These are phyloP conservation scores for Hypocrella siamensis DNA, from an alignment of 2,329 filamentous ascomycete genomes.

Conservation along the genomic window DNA sequence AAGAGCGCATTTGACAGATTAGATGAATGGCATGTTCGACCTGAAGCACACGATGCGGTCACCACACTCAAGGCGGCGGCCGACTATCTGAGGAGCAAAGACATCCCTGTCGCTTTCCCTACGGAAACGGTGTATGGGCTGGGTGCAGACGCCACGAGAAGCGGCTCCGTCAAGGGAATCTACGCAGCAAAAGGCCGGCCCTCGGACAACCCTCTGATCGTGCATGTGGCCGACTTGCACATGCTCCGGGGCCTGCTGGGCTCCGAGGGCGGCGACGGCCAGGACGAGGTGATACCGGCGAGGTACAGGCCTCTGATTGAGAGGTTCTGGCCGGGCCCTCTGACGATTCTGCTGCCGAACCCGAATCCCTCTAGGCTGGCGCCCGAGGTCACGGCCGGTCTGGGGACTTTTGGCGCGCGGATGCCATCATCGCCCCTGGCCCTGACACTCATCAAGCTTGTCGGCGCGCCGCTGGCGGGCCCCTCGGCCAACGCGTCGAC, in stretches of 20 bases:
- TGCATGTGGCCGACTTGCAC: slow-evolving; percentile 69
- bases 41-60: slow-evolving; percentile 15
- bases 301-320: slow-evolving; percentile 68
- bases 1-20: slow-evolving; percentile 15
- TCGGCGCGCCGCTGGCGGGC: slow-evolving; percentile 67
- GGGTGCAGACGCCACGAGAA: slow-evolving; percentile 87
- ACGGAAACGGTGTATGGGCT: slow-evolving; percentile 97
- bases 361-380: slow-evolving; percentile 56
- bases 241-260: slow-evolving; percentile 54
- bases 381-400: slow-evolving; percentile 78
- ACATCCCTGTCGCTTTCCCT: slow-evolving; percentile 80
- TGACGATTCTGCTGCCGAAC: slow-evolving; percentile 79
- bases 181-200: slow-evolving; percentile 82
- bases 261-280: slow-evolving; percentile 13
- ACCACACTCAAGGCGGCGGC: slow-evolving; percentile 47
- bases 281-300: slow-evolving; percentile 39
- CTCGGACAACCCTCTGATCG: slow-evolving; percentile 87
- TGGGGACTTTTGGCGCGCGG: slow-evolving; percentile 73
- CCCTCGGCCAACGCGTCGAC: slow-evolving; percentile 93
- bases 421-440: slow-evolving; percentile 83
- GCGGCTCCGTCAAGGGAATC: slow-evolving; percentile 73
- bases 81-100: slow-evolving; percentile 42
- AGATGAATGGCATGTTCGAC: slow-evolving; percentile 25
- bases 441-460: slow-evolving; percentile 66
- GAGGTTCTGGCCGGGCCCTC: slow-evolving; percentile 83